Conservation (phyloP, 345 rosid genomes). For the Corchorus olitorius region DNA sequence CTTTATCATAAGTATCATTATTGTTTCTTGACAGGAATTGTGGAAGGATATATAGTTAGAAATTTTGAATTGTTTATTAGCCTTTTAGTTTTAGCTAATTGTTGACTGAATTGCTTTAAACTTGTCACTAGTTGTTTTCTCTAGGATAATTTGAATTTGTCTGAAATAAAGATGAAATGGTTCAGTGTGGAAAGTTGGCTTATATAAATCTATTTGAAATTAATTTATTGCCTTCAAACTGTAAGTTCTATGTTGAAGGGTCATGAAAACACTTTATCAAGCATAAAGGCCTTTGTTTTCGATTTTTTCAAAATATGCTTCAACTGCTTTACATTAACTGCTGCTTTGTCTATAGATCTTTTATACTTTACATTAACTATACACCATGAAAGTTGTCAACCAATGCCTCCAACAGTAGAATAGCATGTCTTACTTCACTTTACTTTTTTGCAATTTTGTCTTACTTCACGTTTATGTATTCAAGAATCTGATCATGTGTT, state of each 20-base stretch:
- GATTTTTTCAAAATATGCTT: neutral
- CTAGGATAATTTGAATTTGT: neutral
- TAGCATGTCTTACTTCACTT: neutral
- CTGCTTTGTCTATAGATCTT: neutral
- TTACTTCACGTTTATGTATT: neutral
- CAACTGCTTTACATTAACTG: neutral
- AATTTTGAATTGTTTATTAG: neutral
- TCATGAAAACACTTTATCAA: neutral
- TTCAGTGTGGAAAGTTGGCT: neutral
- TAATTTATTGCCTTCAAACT: neutral
- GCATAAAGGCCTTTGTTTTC: neutral
- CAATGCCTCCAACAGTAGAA: neutral
- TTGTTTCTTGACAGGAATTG: neutral
- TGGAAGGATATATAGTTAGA: neutral
- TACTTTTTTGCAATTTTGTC: too few species aligned
- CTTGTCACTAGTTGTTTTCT: neutral
- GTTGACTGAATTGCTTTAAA: conserved; percentile 1
- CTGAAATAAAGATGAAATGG: neutral
- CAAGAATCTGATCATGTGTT: conserved; percentile 30
- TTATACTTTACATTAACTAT: too few species aligned
- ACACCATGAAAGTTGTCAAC: neutral
- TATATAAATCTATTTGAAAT: conserved; percentile 5
- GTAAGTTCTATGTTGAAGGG: too few species aligned
- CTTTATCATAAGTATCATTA: neutral
- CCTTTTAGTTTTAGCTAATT: neutral